These are phyloP conservation scores for Phytopythium cucurbitacearum DNA, from an alignment of 352 stramenopile genomes.

Conservation along the genomic window DNA sequence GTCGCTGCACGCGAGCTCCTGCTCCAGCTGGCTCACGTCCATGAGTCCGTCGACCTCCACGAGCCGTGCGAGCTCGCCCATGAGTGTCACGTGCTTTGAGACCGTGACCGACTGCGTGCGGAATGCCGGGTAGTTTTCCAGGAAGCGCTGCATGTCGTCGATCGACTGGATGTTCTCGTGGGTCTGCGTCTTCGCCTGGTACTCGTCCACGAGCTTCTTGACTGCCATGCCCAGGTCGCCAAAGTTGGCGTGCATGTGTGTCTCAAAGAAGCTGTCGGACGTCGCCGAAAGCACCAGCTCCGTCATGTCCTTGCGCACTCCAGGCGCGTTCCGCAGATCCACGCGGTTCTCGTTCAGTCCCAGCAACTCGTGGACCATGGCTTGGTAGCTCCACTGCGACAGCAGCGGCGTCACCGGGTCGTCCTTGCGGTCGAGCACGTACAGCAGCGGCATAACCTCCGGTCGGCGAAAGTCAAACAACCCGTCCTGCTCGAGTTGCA, in stretches of 20 bases:
- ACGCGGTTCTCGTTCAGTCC: constrained; percentile 98
- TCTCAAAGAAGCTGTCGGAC: constrained; percentile 96
- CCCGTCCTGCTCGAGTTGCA: constrained; percentile 92
- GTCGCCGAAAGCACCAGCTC: constrained; percentile 96
- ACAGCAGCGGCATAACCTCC: constrained; percentile 73
- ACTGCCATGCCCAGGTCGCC: constrained; percentile 94
- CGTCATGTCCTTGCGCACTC: constrained; percentile 95
- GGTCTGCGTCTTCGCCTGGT: constrained; percentile 78
- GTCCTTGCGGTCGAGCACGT: constrained; percentile 97
- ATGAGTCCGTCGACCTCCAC: constrained; percentile 96
- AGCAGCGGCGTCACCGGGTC: constrained; percentile 99
- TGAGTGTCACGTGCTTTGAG: constrained; percentile 98
- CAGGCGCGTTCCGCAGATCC: constrained; percentile 91
- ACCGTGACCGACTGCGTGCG: constrained; percentile 95
- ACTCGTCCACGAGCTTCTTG: constrained; percentile 93
- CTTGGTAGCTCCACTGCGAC: constrained; percentile 97
- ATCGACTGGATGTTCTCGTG: constrained; percentile 87
- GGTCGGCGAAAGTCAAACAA: constrained; percentile 97
- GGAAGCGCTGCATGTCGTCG: constrained; percentile 99
- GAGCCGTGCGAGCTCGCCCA: constrained; percentile 96
- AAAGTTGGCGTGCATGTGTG: constrained; percentile 98
- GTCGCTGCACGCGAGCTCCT: constrained; percentile 84
- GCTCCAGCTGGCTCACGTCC: constrained; percentile 98
- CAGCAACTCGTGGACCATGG: constrained; percentile 99
- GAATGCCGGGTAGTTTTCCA: constrained; percentile 97